A percentile compares a stretch with the other conserved stretches of the same genome.
Evolutionary conservation across 495 filamentous ascomycete genomes (phyloP).

Genomic region (Aspergillus leporis): DNA sequence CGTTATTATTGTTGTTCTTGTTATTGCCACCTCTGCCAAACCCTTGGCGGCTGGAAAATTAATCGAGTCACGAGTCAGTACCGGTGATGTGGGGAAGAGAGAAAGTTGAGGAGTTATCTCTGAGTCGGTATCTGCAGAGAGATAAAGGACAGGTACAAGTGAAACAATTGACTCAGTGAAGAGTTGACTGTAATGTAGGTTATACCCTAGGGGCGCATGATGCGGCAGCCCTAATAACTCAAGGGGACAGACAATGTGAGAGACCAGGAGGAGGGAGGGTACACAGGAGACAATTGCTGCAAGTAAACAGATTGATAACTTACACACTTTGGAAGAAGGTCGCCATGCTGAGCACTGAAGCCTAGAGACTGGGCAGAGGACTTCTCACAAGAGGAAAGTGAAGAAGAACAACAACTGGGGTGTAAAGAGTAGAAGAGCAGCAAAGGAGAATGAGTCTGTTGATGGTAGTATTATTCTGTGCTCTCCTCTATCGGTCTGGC

Average conservation of each 20-base stretch:
- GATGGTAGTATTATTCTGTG: constrained; percentile 8
- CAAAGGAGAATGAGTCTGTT: constrained; percentile 12
- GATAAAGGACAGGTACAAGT: not conserved
- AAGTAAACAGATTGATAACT: constrained; percentile 37
- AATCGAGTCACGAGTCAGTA: constrained; percentile 22
- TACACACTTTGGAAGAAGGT: constrained; percentile 81
- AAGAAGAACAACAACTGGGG: constrained; percentile 16
- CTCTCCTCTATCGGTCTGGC: constrained; percentile 30
- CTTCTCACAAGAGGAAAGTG: not conserved
- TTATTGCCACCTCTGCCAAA: constrained; percentile 54
- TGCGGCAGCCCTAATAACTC: constrained; percentile 27
- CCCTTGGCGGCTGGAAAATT: constrained; percentile 46
- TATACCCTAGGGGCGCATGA: constrained; percentile 26
- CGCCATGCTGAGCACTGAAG: constrained; percentile 54
- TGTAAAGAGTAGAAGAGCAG: constrained; percentile 16
- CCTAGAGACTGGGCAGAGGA: constrained; percentile 5
- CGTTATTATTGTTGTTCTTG: constrained; percentile 51
- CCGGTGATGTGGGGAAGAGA: constrained; percentile 29
- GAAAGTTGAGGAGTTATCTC: constrained; percentile 2
- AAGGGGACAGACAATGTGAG: constrained; percentile 17
- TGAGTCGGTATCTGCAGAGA: constrained; percentile 8
- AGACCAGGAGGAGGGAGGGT: constrained; percentile 8
- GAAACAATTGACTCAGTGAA: not conserved
- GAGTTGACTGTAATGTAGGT: constrained; percentile 12
- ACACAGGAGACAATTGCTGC: constrained; percentile 15